Conservation (phyloP, 2,329 filamentous ascomycete genomes). For the Ceratocystis cacaofunesta region DNA sequence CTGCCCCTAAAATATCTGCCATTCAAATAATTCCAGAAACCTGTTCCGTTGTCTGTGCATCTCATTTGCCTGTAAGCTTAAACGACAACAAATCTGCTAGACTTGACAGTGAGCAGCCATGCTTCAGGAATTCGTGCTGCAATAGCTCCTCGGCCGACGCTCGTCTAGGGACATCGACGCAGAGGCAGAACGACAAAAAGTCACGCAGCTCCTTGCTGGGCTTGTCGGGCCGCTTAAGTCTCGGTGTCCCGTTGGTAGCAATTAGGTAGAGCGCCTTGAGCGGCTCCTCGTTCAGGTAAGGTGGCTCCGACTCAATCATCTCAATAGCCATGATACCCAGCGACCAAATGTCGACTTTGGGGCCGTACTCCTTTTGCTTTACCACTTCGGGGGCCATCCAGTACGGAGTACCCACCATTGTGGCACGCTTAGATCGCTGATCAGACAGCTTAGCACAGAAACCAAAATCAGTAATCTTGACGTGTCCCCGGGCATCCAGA, state of each 20-base stretch:
- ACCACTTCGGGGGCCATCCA: conserved; percentile 99
- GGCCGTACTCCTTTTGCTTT: conserved; percentile 97
- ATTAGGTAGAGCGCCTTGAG: conserved; percentile 95
- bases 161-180: conserved; percentile 88
- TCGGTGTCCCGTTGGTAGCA: conserved; percentile 90
- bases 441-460: conserved; percentile 98
- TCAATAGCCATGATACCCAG: conserved; percentile 99
- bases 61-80: conserved; percentile 56
- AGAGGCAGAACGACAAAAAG: conserved; percentile 90
- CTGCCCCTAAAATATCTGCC: background rate
- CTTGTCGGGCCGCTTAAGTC: conserved; percentile 96
- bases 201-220: conserved; percentile 95
- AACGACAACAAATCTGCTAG: conserved; percentile 79
- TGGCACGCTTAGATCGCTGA: conserved; percentile 89
- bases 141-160: conserved; percentile 83
- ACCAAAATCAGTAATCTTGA: conserved; percentile 98
- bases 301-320: conserved; percentile 98
- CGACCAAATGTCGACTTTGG: conserved; percentile 98
- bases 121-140: conserved; percentile 85
- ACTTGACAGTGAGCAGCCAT: conserved; percentile 69
- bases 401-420: conserved; percentile 98
- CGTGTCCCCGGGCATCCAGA: conserved; percentile 81
- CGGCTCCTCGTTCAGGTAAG: conserved; percentile 94
- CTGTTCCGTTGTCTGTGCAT: no score
- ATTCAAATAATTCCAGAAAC: background rate